Conservation (phyloP, 2,329 filamentous ascomycete genomes). For the Colletotrichum sansevieriae region DNA sequence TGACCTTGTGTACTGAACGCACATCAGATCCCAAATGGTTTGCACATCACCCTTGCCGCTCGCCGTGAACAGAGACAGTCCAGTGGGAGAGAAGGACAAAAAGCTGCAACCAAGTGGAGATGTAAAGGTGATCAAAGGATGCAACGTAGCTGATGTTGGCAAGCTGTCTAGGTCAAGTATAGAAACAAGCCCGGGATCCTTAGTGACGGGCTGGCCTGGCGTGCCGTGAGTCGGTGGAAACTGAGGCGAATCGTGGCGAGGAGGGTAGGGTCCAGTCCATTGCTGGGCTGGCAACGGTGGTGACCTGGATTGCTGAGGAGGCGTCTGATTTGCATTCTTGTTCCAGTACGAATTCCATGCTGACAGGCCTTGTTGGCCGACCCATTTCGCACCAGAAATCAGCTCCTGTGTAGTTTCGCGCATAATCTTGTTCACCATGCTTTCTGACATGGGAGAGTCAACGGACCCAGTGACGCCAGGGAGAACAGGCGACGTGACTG, state of each 20-base stretch:
- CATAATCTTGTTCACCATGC: conserved; percentile 81
- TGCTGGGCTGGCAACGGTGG: conserved; percentile 58
- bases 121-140: conserved; percentile 78
- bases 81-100: conserved; percentile 81
- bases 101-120: conserved; percentile 83
- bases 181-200: conserved; percentile 81
- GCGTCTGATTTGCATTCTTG: conserved; percentile 60
- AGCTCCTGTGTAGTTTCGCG: conserved; percentile 84
- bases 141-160: conserved; percentile 62
- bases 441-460: conserved; percentile 79
- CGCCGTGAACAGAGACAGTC: conserved; percentile 80
- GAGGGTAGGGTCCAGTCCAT: conserved; percentile 60
- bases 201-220: conserved; percentile 66
- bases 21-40: conserved; percentile 84
- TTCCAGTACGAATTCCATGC: conserved; percentile 88
- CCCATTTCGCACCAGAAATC: conserved; percentile 80
- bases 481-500: conserved; percentile 76
- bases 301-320: conserved; percentile 60
- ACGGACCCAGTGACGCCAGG: conserved; percentile 76
- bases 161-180: conserved; percentile 78
- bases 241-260: conserved; percentile 63
- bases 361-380: conserved; percentile 81
- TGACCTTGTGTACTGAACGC: conserved; percentile 72
- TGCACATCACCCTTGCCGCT: conserved; percentile 88
- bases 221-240: conserved; percentile 84